phyloP scores from a whole-genome alignment of 441 rosid genomes.

The Euphorbia corollata region DNA sequence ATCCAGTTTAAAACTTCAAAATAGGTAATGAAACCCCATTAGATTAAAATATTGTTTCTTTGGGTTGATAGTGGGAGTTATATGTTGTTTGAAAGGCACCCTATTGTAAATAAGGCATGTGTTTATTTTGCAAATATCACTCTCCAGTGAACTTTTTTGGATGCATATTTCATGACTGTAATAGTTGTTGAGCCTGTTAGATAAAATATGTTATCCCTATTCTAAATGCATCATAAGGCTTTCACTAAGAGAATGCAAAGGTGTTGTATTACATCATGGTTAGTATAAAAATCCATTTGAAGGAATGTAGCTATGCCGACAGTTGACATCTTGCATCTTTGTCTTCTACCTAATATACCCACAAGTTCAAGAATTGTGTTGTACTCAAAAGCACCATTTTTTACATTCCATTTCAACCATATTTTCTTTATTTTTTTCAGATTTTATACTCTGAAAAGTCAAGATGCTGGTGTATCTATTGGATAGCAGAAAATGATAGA shows the following conservation, averaged over 20 bases:
- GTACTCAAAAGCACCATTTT: constrained; percentile 31
- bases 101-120: constrained; percentile 14
- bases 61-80: constrained; percentile 1
- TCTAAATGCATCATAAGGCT: constrained; percentile 17
- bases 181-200: constrained; percentile 10
- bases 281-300: constrained; percentile 35
- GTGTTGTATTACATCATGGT: constrained; percentile 42
- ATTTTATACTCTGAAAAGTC: constrained; percentile 16
- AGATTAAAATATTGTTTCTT: constrained; percentile 8
- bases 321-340: constrained; percentile 32
- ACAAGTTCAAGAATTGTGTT: constrained; percentile 32
- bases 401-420: constrained; percentile 15
- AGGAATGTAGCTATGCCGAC: constrained; percentile 34
- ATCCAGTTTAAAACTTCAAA: constrained; percentile 3
- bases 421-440: constrained; percentile 17
- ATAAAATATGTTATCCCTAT: constrained; percentile 13
- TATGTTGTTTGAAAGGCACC: constrained; percentile 1
- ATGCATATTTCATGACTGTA: neutral
- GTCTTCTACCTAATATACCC: constrained; percentile 43
- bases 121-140: constrained; percentile 14
- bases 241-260: constrained; percentile 26
- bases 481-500: constrained; percentile 15
- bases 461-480: constrained; percentile 12
- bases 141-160: constrained; percentile 10
- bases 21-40: constrained; percentile 12